A percentile compares a stretch with the other conserved stretches of the same genome.
Evolutionary conservation across 1,139 yeast genomes (phyloP).

Genomic region (Saccharomyces hybrid): DNA sequence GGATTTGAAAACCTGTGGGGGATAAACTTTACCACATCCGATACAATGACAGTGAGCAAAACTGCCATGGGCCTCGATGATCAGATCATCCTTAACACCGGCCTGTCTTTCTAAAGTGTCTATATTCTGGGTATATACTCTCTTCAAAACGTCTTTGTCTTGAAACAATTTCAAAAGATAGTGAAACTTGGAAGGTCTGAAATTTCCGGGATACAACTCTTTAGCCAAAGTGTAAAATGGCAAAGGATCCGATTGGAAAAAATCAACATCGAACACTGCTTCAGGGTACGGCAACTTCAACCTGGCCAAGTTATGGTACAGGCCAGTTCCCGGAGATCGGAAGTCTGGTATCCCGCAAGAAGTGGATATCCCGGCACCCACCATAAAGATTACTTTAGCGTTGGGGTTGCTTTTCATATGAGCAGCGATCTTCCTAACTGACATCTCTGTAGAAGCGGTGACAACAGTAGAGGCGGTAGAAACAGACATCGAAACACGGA

Average conservation of each 20-base stretch:
- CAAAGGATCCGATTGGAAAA: conserved; percentile 61
- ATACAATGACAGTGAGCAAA: conserved; percentile 82
- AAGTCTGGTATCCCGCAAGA: conserved; percentile 94
- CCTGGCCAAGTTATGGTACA: conserved; percentile 70
- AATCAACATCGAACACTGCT: conserved; percentile 88
- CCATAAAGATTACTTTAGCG: conserved; percentile 35
- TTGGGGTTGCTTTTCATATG: conserved; percentile 21
- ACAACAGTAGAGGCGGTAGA: background rate
- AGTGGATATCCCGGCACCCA: conserved; percentile 93
- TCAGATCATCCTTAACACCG: conserved; percentile 53
- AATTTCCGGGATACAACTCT: conserved; percentile 83
- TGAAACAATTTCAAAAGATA: conserved; percentile 58
- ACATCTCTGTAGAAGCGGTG: background rate
- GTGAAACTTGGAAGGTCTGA: conserved; percentile 76
- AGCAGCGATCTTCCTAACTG: conserved; percentile 15
- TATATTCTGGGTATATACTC: conserved; percentile 87
- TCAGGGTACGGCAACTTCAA: conserved; percentile 83
- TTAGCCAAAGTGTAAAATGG: conserved; percentile 81
- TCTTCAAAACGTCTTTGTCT: conserved; percentile 48
- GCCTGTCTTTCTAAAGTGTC: conserved; percentile 86
- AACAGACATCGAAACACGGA: background rate
- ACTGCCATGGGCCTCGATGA: conserved; percentile 93
- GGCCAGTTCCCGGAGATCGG: conserved; percentile 84
- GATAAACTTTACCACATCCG: conserved; percentile 54
- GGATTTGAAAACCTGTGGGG: conserved; percentile 41